These are phyloP conservation scores for Mortierella sp. DNA, from an alignment of 371 early-diverging fungal species.

Conservation along the genomic window DNA sequence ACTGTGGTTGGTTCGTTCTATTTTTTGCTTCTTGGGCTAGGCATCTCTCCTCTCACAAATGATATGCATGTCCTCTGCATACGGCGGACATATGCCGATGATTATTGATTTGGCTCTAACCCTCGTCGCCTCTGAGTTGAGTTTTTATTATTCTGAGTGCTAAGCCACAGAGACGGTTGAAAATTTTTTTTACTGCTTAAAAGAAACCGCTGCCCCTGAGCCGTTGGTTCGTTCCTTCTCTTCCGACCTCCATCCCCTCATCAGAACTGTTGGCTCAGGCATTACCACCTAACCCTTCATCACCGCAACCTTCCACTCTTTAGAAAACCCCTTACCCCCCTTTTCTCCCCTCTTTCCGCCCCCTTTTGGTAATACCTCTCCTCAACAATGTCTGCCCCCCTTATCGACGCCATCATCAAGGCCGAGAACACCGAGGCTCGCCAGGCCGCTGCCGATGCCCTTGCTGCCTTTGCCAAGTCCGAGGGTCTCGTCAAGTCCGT, in stretches of 20 bases:
- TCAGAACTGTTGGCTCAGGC: conserved; percentile 34
- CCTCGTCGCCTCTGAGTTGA: too few species aligned
- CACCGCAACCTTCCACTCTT: conserved; percentile 28
- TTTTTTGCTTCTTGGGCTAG: neutral
- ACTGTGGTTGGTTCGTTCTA: conserved; percentile 5
- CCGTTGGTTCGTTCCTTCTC: conserved; percentile 24
- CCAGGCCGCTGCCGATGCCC: conserved; percentile 48
- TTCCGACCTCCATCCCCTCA: conserved; percentile 29
- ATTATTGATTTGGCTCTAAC: too few species aligned
- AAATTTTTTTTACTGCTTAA: conserved; percentile 6
- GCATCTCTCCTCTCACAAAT: too few species aligned
- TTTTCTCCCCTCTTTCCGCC: neutral
- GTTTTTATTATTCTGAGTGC: too few species aligned
- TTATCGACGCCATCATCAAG: conserved; percentile 55
- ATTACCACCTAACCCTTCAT: conserved; percentile 10
- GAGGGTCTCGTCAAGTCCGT: conserved; percentile 47
- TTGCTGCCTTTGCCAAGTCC: conserved; percentile 51
- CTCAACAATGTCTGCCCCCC: conserved; percentile 32
- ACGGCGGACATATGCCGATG: too few species aligned
- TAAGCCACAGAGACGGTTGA: conserved; percentile 1
- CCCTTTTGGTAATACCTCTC: neutral
- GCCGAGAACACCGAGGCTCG: conserved; percentile 55
- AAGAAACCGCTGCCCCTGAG: neutral
- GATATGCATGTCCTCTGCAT: too few species aligned
- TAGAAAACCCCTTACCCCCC: conserved; percentile 1